Evolutionary conservation across 176 grass and related monocot species (phyloP), one percentile per base, ranked within the genome.

Genomic region (Ensete glaucum): DNA sequence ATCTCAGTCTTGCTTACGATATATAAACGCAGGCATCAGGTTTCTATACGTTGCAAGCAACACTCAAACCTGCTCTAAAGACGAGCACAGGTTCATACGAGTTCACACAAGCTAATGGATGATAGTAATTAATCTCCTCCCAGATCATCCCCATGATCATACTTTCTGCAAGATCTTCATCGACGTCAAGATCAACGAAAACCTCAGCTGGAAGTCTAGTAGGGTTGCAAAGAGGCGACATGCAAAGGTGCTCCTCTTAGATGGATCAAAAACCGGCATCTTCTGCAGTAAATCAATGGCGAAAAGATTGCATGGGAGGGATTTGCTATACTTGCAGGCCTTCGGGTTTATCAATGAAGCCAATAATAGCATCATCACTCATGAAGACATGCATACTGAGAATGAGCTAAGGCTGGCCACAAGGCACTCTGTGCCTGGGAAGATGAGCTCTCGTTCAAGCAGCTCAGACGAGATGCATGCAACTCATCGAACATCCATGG

Each of bases 391-490:
- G 79, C 1, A 86, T 79, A 59, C 73, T 82, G 25, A 82, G 59
- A 55, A 86, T 86, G 49, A 81, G 67, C 76, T 77, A 78, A 6
- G 81, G 79, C 26, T 86, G 79, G 57, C 81, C 78, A 43, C 34
- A 6, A 86, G 79, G 67, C 74, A 82, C 21, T 81, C 79, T 1
- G 68, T 53, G 26, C 84, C 79, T 51, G 79, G 79, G 27, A 85
- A 85, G 67, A 85, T 85, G 6, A 79, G 74, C 50, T 78, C 78
- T 54, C 79, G 84, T 26, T 79, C 84, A 66, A 85, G 84, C 11
- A 85, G 59, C 57, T 85, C 84, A 11, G 84, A 79, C 72, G 81
- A 81, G 20, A 86, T 86, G 51, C 84, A 86, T n/a, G 79, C 79
- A 1, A 86, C 84, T 0, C 74, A 81, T 79, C 84, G 81, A 54